These are phyloP conservation scores for Aspergillus sparsus DNA, from an alignment of 495 filamentous ascomycete genomes.

Conservation along the genomic window DNA sequence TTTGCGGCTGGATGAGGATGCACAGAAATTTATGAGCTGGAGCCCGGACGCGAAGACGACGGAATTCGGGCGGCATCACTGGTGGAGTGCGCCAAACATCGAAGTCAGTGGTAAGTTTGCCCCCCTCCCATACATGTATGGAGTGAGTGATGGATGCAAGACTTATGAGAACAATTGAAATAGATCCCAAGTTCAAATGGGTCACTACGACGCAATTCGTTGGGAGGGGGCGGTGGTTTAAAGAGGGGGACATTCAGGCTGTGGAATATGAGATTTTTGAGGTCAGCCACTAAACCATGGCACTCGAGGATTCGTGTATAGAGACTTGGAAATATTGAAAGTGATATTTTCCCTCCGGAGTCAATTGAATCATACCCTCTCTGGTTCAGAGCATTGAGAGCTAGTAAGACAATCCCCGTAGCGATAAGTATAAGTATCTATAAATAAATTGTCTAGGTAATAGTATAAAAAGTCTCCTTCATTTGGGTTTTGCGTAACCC, in stretches of 20 bases:
- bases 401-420: too few species aligned
- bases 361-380: too few species aligned
- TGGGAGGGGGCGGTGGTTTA: not conserved
- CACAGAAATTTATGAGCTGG: not conserved
- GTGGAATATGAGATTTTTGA: conserved; percentile 1
- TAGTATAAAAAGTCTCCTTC: too few species aligned
- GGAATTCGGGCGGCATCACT: not conserved
- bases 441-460: too few species aligned
- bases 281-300: not conserved
- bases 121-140: not conserved
- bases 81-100: not conserved
- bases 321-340: not conserved
- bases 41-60: not conserved
- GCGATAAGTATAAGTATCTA: too few species aligned
- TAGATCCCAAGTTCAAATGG: not conserved
- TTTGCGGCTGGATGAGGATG: not conserved
- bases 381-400: too few species aligned
- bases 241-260: not conserved
- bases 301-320: not conserved
- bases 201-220: not conserved
- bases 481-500: too few species aligned
- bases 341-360: too few species aligned
- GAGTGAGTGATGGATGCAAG: too few species aligned
- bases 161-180: not conserved
- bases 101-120: not conserved